phyloP scores from a whole-genome alignment of 176 grass and related monocot genomes.

The Stipa capillata region DNA sequence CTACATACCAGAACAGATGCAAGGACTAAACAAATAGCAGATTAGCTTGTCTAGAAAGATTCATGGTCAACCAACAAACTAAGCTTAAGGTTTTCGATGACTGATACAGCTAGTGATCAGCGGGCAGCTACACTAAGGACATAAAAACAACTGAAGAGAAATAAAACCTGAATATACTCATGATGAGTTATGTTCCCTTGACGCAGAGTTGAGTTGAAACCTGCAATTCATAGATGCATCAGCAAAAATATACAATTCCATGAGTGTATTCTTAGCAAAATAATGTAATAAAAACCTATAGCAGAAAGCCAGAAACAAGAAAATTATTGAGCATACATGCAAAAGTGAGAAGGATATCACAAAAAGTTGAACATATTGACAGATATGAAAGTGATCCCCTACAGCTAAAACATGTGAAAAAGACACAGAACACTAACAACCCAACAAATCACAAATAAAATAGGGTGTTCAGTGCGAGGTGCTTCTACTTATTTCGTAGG shows the following conservation, averaged over 20 bases:
- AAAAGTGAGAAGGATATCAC: not conserved
- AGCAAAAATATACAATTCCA: not conserved
- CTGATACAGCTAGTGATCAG: not conserved
- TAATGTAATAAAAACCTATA: not conserved
- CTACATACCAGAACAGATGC: not conserved
- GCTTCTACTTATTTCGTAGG: not conserved
- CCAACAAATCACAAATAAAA: not conserved
- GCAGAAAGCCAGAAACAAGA: not conserved
- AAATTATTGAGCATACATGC: not conserved
- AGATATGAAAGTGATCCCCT: not conserved
- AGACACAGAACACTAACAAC: not conserved
- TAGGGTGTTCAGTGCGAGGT: not conserved
- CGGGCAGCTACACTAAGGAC: not conserved
- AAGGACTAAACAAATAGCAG: not conserved
- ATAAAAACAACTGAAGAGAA: not conserved
- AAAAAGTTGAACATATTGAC: not conserved
- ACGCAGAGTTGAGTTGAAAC: conserved; percentile 90
- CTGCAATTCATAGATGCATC: conserved; percentile 36
- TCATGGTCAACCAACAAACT: not conserved
- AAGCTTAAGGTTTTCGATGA: not conserved
- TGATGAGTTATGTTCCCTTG: conserved; percentile 92
- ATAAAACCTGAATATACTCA: conserved; percentile 89
- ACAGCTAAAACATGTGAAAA: not conserved
- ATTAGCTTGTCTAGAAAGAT: not conserved
- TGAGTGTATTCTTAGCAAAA: not conserved